Conservation (phyloP, 345 rosid genomes). For the Populus davidiana region DNA sequence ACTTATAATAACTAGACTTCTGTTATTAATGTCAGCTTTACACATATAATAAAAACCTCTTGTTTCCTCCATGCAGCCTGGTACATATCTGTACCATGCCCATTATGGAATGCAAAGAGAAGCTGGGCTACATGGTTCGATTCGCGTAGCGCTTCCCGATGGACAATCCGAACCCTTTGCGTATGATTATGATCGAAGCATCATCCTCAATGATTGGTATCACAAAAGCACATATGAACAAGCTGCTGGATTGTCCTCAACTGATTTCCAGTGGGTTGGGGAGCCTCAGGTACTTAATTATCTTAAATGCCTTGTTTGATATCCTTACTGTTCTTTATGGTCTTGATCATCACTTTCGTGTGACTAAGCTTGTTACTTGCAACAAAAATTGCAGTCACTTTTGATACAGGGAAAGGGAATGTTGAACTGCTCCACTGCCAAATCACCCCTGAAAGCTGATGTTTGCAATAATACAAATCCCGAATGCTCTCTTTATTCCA, state of each 20-base stretch:
- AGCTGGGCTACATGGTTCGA: conserved; percentile 65
- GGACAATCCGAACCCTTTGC: conserved; percentile 56
- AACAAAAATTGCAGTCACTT: conserved; percentile 47
- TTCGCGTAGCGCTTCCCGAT: conserved; percentile 43
- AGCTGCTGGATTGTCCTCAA: conserved; percentile 53
- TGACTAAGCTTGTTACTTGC: not conserved
- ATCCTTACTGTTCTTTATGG: not conserved
- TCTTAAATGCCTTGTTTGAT: not conserved
- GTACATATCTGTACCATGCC: conserved; percentile 70
- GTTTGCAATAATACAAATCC: conserved; percentile 47
- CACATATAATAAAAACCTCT: not conserved
- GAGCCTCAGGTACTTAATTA: conserved; percentile 61
- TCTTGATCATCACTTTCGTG: too few species aligned
- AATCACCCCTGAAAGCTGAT: conserved; percentile 20
- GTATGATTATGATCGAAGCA: conserved; percentile 56
- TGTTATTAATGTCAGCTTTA: too few species aligned
- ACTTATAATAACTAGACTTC: too few species aligned
- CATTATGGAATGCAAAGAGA: conserved; percentile 83
- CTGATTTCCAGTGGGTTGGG: conserved; percentile 62
- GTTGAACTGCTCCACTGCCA: conserved; percentile 47
- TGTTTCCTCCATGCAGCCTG: conserved; percentile 41
- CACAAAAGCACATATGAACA: conserved; percentile 61
- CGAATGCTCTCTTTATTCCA: conserved; percentile 41
- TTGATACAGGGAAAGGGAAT: conserved; percentile 68
- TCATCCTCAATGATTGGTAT: conserved; percentile 73